Evolutionary conservation across 257 asterid genomes (phyloP).

Genomic region (Craterostigma plantagineum): DNA sequence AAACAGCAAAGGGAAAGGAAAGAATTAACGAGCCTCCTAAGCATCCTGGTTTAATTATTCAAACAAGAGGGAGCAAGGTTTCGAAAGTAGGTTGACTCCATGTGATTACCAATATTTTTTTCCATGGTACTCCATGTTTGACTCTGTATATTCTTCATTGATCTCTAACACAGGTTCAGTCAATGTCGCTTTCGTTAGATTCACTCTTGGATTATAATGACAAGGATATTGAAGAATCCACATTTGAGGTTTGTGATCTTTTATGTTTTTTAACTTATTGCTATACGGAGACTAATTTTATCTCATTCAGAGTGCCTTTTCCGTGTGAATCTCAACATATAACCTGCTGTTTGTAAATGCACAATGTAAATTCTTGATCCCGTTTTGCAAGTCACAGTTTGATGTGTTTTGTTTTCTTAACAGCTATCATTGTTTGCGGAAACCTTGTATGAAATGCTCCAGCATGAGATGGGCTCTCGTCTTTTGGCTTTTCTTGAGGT

Average conservation of each 20-base stretch:
- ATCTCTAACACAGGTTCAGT: slow-evolving; percentile 39
- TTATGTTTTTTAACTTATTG: neutral
- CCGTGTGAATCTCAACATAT: neutral
- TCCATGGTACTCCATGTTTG: neutral
- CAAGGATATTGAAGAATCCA: slow-evolving; percentile 67
- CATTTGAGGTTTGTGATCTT: slow-evolving; percentile 51
- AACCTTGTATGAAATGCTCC: slow-evolving; percentile 81
- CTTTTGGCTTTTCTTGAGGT: slow-evolving; percentile 84
- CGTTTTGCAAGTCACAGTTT: neutral
- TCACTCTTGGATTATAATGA: slow-evolving; percentile 79
- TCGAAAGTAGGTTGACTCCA: slow-evolving; percentile 37
- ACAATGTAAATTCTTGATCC: neutral
- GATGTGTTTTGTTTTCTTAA: slow-evolving; percentile 1
- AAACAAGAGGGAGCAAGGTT: slow-evolving; percentile 51
- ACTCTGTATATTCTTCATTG: slow-evolving; percentile 5
- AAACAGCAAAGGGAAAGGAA: slow-evolving; percentile 38
- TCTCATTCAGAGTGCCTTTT: too few species aligned
- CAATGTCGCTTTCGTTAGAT: slow-evolving; percentile 81
- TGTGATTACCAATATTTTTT: neutral
- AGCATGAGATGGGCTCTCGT: slow-evolving; percentile 79
- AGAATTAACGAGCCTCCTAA: slow-evolving; percentile 56
- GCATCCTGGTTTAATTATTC: slow-evolving; percentile 82
- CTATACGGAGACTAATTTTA: neutral
- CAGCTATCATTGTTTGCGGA: slow-evolving; percentile 90
- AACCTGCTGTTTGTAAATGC: too few species aligned